Percentiles rank a stretch among this genome's conserved stretches.
These are phyloP conservation scores for Monosporascus sp. DNA, from an alignment of 2,329 filamentous ascomycete genomes.

Conservation along the genomic window DNA sequence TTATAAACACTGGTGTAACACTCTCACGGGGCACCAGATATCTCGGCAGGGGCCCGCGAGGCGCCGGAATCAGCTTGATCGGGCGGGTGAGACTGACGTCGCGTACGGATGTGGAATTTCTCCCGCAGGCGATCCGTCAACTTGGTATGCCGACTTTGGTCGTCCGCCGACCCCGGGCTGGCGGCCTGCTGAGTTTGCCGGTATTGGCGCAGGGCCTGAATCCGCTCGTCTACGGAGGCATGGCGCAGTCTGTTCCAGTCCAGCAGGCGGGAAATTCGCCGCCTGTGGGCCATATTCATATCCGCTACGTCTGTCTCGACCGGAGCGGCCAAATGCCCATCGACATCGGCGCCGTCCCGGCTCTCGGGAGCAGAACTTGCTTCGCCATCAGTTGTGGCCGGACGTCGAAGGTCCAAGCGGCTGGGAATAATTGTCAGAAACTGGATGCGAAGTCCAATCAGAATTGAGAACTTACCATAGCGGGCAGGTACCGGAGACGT, in stretches of 20 bases:
- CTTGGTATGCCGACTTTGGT: constrained; percentile 34
- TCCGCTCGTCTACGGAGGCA: constrained; percentile 57
- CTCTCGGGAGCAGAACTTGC: constrained; percentile 3
- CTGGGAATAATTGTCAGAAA: constrained; percentile 27
- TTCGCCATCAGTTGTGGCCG: constrained; percentile 14
- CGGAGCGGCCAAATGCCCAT: constrained; percentile 6
- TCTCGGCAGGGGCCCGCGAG: no score
- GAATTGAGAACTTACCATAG: constrained; percentile 51
- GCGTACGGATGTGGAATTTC: constrained; percentile 47
- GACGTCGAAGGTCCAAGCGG: constrained; percentile 49
- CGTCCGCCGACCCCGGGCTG: constrained; percentile 29
- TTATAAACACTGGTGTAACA: no score
- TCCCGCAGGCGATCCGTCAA: constrained; percentile 47
- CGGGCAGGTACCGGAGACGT: constrained; percentile 65
- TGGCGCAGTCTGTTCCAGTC: constrained; percentile 53
- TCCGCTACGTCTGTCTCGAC: constrained; percentile 28
- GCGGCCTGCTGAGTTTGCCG: constrained; percentile 33
- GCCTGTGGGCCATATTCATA: constrained; percentile 29
- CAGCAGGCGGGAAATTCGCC: constrained; percentile 47
- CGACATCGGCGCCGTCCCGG: not conserved
- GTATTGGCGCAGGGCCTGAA: constrained; percentile 50
- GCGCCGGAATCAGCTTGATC: not conserved
- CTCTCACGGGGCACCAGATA: no score
- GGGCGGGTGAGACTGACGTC: constrained; percentile 29
- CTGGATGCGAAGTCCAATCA: not conserved